Base-by-base conservation (phyloP, 2,329 filamentous ascomycete species). In the Blastomyces parvus region DNA sequence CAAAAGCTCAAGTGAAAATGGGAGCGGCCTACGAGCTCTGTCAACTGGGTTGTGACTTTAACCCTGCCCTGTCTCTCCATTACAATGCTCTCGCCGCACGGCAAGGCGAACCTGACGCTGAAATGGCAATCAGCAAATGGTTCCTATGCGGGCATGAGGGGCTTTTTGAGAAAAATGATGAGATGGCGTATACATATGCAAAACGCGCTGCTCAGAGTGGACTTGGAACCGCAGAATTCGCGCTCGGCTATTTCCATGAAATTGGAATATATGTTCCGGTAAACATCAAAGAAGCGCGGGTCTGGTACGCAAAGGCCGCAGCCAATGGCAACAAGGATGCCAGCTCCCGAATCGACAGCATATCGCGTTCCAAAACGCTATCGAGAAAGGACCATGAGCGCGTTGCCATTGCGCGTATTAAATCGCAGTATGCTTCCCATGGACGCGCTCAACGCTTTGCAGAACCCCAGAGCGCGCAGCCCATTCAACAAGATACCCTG, bases 51-150 rank as follows among this genome's bases (percentile, higher is more conserved):
- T 97, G 93, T 76, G 91, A 97, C 67, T 99, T 99, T 76, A 91
- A 95, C 70, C 92, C 94, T 0, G 88, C 91, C 0, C 83, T 95
- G 64, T 97, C 93, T 0, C 78, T 99, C 62, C 94, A 99, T 74
- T 99, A 99, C 79, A 97, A 97, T 72, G 90, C 91, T 46, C 82
- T 99, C 40, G 93, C 94, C 27, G 89, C 94, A 14, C 87, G 89
- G 67, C 94, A 97, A 77, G 93, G 92, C 22, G 91, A 97, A 70
- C 82, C 91, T 0, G 94, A 99, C 74, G 94, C 93, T 0, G 91
- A 96, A 65, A 89, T 99, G 77, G 91, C 93, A 36, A 91, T 99
- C 65, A 97, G 93, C 76, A 94, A 96, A 76, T 99, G 94, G 94
- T 99, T 97, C 73, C 82, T 99, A 36, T 97, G 96, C 71, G 94